Evolutionary conservation across 805 yeast species (phyloP).

Genomic region (Grigorovia transvaalensis): DNA sequence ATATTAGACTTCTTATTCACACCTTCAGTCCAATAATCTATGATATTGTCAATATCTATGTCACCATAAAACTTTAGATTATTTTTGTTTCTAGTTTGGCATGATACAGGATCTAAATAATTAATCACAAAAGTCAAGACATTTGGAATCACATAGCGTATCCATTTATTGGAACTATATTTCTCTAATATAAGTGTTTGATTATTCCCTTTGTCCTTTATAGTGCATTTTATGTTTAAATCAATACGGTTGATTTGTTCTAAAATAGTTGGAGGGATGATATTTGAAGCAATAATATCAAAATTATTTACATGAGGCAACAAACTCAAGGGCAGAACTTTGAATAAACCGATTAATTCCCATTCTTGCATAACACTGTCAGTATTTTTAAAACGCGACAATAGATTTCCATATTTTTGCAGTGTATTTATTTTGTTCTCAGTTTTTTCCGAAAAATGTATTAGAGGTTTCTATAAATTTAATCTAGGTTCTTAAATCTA

Average conservation of each 20-base stretch:
- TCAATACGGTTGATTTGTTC: not conserved
- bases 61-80: not conserved
- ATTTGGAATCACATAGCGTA: slow-evolving; percentile 8
- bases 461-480: not conserved
- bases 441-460: not conserved
- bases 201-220: slow-evolving; percentile 2
- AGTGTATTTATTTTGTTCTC: not conserved
- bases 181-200: slow-evolving; percentile 11
- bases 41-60: slow-evolving; percentile 5
- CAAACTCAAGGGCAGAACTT: slow-evolving; percentile 7
- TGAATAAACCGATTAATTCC: slow-evolving; percentile 4
- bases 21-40: slow-evolving; percentile 8
- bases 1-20: not conserved
- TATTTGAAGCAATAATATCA: slow-evolving; percentile 1
- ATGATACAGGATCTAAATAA: not conserved
- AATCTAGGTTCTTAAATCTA: not conserved
- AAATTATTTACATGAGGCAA: slow-evolving; percentile 3
- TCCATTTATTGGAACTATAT: slow-evolving; percentile 14
- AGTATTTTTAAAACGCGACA: not conserved
- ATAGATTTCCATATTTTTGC: not conserved
- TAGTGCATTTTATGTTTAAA: slow-evolving; percentile 4
- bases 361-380: slow-evolving; percentile 5
- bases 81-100: not conserved
- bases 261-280: slow-evolving; percentile 4
- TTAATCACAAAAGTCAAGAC: not conserved